These are phyloP conservation scores for Musa troglodytarum DNA, from an alignment of 176 grass and related monocot genomes.

Conservation along the genomic window DNA sequence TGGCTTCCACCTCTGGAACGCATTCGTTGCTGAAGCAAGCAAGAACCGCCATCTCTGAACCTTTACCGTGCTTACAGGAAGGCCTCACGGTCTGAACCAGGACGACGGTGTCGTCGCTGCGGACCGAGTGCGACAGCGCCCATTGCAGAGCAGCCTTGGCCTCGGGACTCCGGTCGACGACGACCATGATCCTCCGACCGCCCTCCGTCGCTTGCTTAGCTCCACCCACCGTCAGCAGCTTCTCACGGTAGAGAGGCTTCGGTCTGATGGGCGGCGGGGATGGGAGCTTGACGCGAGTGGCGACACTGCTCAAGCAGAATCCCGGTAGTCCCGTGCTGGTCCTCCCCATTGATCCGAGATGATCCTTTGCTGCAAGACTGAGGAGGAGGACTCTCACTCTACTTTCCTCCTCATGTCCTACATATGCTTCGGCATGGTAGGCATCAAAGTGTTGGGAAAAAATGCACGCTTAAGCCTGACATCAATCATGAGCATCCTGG, in stretches of 20 bases:
- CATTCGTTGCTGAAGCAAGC: neutral
- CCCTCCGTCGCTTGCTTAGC: neutral
- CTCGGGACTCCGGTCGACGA: constrained; percentile 36
- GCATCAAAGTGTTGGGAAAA: neutral
- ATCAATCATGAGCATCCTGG: neutral
- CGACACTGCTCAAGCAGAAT: constrained; percentile 55
- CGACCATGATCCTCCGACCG: constrained; percentile 58
- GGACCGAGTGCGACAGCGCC: constrained; percentile 66
- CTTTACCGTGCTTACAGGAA: constrained; percentile 26
- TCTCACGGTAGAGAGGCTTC: constrained; percentile 14
- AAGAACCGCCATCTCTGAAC: neutral
- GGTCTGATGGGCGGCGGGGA: constrained; percentile 14
- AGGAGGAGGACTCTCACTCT: constrained; percentile 9
- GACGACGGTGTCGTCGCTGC: constrained; percentile 42
- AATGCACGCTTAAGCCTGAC: neutral
- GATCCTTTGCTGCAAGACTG: neutral
- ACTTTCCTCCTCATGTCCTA: neutral
- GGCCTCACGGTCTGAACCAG: constrained; percentile 47
- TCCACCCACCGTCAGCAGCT: neutral
- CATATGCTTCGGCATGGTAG: neutral
- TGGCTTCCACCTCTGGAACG: constrained; percentile 17
- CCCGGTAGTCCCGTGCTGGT: constrained; percentile 12
- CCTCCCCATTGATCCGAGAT: constrained; percentile 23
- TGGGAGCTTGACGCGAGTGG: constrained; percentile 1
- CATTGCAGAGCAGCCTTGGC: constrained; percentile 60